Evolutionary conservation across 23 red algal species (phyloP).

Genomic region (Pyropia yezoensis): DNA sequence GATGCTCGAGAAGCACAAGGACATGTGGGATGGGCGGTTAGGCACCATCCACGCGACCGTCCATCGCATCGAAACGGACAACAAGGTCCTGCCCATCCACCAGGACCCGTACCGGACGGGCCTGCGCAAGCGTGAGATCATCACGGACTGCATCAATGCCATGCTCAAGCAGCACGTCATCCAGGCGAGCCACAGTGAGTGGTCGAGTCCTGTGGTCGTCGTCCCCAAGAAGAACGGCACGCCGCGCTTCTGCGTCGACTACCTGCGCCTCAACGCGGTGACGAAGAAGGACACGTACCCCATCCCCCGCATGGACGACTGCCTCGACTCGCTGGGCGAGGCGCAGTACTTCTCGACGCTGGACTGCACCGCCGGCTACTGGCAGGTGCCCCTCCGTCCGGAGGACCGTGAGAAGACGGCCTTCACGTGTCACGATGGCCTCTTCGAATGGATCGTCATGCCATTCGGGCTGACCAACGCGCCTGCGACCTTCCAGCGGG

Average conservation of each 20-base stretch:
- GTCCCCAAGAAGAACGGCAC: slow-evolving; percentile 9
- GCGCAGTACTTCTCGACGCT: slow-evolving; percentile 11
- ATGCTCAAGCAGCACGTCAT: slow-evolving; percentile 3
- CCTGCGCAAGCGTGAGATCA: background rate
- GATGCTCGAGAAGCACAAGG: slow-evolving; percentile 4
- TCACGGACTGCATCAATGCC: too few relatives aligned
- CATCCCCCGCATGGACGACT: too few relatives aligned
- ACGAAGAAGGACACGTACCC: slow-evolving; percentile 4
- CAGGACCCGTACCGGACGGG: slow-evolving; percentile 1
- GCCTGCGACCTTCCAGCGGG: background rate
- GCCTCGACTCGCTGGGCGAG: slow-evolving; percentile 14
- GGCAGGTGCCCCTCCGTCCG: too few relatives aligned
- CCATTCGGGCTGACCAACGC: slow-evolving; percentile 12
- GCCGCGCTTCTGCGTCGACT: slow-evolving; percentile 16
- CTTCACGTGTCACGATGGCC: slow-evolving; percentile 12
- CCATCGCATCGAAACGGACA: too few relatives aligned
- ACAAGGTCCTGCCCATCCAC: background rate
- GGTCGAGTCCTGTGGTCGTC: slow-evolving; percentile 6
- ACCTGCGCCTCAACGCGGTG: slow-evolving; percentile 5
- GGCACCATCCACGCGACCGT: background rate
- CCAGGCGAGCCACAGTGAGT: background rate
- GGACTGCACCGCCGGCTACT: slow-evolving; percentile 10
- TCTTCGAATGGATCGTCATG: background rate
- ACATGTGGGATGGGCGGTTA: slow-evolving; percentile 7
- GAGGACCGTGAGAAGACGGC: too few relatives aligned